phyloP scores from a whole-genome alignment of 2,329 filamentous ascomycete species.

The Trichoderma gracile region DNA sequence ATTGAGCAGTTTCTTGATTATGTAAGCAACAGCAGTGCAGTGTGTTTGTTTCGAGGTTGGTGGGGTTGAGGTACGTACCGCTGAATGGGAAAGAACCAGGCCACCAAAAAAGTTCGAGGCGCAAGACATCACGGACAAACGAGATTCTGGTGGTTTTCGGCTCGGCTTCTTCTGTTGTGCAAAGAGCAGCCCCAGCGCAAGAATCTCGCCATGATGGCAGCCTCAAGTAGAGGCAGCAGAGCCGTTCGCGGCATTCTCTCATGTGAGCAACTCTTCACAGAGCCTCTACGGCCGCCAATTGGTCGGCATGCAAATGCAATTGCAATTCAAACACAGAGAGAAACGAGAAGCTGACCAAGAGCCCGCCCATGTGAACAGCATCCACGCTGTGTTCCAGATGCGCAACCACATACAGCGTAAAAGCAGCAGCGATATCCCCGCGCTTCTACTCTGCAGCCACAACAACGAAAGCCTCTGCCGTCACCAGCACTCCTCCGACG shows the following conservation, averaged over 20 bases:
- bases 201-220: conserved; percentile 45
- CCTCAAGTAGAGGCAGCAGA: conserved; percentile 58
- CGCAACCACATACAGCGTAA: conserved; percentile 35
- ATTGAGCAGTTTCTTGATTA: conserved; percentile 16
- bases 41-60: background rate
- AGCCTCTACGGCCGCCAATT: conserved; percentile 27
- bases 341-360: conserved; percentile 23
- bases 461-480: conserved; percentile 29
- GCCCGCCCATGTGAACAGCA: conserved; percentile 29
- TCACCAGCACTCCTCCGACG: conserved; percentile 29
- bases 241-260: conserved; percentile 51
- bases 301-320: background rate
- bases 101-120: conserved; percentile 33
- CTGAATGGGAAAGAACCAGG: conserved; percentile 2
- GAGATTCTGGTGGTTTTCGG: conserved; percentile 3
- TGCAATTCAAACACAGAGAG: no score
- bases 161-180: background rate
- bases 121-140: conserved; percentile 19
- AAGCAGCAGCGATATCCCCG: conserved; percentile 22
- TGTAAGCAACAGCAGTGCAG: conserved; percentile 18
- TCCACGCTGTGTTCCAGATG: conserved; percentile 42
- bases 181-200: conserved; percentile 22
- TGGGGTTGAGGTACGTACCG: conserved; percentile 26
- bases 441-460: conserved; percentile 42
- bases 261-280: conserved; percentile 43